These are phyloP conservation scores for Vickermania ingenoplastis DNA, from an alignment of 208 protist species.

Conservation along the genomic window DNA sequence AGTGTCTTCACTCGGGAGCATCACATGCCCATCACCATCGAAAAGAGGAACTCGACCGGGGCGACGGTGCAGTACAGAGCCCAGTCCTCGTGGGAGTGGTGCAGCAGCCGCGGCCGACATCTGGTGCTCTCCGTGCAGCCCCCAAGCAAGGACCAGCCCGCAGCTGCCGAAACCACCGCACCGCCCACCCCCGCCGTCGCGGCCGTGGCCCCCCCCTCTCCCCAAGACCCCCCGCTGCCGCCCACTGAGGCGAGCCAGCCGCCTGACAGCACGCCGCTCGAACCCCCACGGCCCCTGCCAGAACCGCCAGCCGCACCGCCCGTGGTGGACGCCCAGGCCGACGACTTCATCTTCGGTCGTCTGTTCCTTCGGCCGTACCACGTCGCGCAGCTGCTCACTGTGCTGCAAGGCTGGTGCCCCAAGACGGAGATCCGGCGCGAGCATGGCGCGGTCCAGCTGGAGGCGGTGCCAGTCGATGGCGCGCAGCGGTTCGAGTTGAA, in stretches of 20 bases:
- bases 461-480: constrained; percentile 1
- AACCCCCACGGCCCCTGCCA: background rate
- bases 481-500: constrained; percentile 15
- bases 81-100: constrained; percentile 48
- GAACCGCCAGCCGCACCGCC: background rate
- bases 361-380: constrained; percentile 80
- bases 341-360: constrained; percentile 64
- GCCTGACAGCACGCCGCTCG: background rate
- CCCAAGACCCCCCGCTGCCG: background rate
- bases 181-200: too few relatives aligned
- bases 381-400: constrained; percentile 72
- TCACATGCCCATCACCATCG: constrained; percentile 37
- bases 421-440: constrained; percentile 27
- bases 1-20: constrained; percentile 48
- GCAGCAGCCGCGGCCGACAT: constrained; percentile 37
- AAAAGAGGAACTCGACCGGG: constrained; percentile 3
- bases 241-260: background rate
- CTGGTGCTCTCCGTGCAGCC: constrained; percentile 42
- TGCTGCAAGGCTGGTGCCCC: constrained; percentile 49
- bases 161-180: background rate
- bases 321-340: constrained; percentile 8
- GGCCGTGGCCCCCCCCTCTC: too few relatives aligned
- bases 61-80: constrained; percentile 29
- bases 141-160: constrained; percentile 1
- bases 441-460: constrained; percentile 34